Conservation (phyloP, 441 rosid species). For the Erodium trifolium region DNA sequence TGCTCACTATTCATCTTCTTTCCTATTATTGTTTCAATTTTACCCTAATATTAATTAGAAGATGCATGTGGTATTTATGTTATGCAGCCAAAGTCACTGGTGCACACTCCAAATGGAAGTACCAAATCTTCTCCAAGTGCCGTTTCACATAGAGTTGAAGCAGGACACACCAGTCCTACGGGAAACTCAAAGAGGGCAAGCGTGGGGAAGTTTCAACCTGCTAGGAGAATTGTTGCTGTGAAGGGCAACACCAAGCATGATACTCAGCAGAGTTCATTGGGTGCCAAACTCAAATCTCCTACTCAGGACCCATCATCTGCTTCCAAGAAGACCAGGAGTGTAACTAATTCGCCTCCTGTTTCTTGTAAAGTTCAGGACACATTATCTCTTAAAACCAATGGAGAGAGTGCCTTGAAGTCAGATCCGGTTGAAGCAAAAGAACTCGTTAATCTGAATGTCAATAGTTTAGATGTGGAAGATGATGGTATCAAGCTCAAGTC, state of each 20-base stretch:
- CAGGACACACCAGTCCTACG: conserved; percentile 27
- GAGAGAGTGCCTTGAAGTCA: background rate
- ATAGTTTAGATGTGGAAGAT: background rate
- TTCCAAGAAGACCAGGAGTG: conserved; percentile 34
- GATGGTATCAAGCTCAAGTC: background rate
- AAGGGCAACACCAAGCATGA: conserved; percentile 25
- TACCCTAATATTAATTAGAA: conserved; percentile 7
- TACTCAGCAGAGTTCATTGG: conserved; percentile 27
- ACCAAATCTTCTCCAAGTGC: conserved; percentile 29
- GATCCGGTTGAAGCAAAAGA: background rate
- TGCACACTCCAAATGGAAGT: conserved; percentile 40
- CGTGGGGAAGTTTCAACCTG: conserved; percentile 43
- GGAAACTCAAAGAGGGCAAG: conserved; percentile 35
- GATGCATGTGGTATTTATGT: conserved; percentile 13
- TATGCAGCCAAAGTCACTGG: conserved; percentile 46
- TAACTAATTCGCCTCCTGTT: conserved; percentile 25
- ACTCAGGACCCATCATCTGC: conserved; percentile 34
- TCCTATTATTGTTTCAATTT: conserved; percentile 9
- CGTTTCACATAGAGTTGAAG: conserved; percentile 32
- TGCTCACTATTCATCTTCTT: background rate
- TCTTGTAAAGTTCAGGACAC: conserved; percentile 36
- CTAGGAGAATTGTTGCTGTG: conserved; percentile 22
- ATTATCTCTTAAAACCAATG: background rate
- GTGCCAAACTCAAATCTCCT: conserved; percentile 27
- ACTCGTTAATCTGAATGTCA: background rate